These are phyloP conservation scores for Populus tremula DNA, from an alignment of 345 rosid genomes.

Conservation along the genomic window DNA sequence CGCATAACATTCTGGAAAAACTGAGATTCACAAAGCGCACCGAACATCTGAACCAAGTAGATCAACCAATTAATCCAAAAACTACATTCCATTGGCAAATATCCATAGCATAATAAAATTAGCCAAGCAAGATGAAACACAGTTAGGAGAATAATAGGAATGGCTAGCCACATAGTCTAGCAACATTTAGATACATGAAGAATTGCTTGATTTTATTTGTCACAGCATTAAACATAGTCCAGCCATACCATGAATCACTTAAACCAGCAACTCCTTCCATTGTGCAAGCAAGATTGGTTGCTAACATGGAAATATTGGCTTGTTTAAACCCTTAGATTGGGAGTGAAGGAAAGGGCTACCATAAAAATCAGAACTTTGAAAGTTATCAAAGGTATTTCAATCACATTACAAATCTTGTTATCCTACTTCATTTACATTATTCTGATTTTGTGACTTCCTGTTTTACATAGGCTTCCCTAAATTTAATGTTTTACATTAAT, in stretches of 20 bases:
- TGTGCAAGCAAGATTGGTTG: background rate
- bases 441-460: background rate
- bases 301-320: background rate
- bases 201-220: no score
- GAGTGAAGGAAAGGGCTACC: background rate
- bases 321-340: background rate
- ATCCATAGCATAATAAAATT: background rate
- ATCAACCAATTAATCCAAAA: conserved; percentile 13
- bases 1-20: conserved; percentile 37
- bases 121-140: background rate
- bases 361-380: background rate
- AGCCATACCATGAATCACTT: background rate
- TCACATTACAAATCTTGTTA: background rate
- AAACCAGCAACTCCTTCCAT: background rate
- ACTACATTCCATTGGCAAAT: background rate
- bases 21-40: conserved; percentile 33
- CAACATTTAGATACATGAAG: background rate
- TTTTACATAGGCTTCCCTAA: background rate
- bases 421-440: background rate
- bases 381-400: background rate
- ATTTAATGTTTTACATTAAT: background rate
- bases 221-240: background rate
- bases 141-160: background rate
- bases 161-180: background rate
- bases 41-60: conserved; percentile 45